Conservation (phyloP, 176 grass and related monocot species). For the Panicum miliaceum region DNA sequence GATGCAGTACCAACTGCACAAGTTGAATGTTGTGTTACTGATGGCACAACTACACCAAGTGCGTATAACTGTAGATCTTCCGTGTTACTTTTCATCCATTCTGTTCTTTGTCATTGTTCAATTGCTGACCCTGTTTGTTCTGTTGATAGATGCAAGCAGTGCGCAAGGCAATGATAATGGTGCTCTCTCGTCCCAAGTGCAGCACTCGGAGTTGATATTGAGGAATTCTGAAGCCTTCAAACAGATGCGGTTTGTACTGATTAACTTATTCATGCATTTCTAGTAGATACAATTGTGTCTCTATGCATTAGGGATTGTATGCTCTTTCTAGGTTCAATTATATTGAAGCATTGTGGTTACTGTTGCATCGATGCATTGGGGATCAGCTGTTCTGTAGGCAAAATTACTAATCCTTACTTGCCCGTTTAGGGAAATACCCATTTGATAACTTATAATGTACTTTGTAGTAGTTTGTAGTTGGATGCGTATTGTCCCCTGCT, state of each 20-base stretch:
- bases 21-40: slow-evolving; percentile 46
- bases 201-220: slow-evolving; percentile 39
- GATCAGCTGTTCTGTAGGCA: background rate
- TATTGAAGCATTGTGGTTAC: background rate
- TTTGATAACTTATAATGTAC: slow-evolving; percentile 24
- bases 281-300: background rate
- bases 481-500: background rate
- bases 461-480: slow-evolving; percentile 10
- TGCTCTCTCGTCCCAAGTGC: slow-evolving; percentile 48
- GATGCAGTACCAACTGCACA: background rate
- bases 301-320: background rate
- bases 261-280: slow-evolving; percentile 1
- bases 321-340: background rate
- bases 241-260: slow-evolving; percentile 46
- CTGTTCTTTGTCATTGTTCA: slow-evolving; percentile 13
- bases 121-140: slow-evolving; percentile 22
- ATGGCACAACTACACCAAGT: slow-evolving; percentile 48
- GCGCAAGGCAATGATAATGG: slow-evolving; percentile 46
- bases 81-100: background rate
- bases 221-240: slow-evolving; percentile 45
- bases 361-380: background rate
- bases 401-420: background rate
- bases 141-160: slow-evolving; percentile 42
- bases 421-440: background rate
- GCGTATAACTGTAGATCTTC: background rate